phyloP scores from a whole-genome alignment of 495 filamentous ascomycete genomes.

The Aspergillus steynii region DNA sequence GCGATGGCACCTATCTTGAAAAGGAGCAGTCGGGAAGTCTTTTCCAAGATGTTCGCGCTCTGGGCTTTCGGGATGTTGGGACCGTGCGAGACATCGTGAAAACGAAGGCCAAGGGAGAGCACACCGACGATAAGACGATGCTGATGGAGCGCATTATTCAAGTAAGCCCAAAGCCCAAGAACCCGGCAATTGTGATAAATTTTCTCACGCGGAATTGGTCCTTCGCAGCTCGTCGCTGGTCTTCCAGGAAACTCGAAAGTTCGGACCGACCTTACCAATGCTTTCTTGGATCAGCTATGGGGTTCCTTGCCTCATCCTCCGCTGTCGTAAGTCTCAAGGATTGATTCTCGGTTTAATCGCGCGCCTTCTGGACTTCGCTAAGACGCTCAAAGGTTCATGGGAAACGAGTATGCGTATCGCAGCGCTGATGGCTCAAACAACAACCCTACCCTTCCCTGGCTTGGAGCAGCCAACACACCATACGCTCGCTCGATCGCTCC shows the following conservation, averaged over 20 bases:
- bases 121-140: slow-evolving; percentile 74
- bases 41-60: slow-evolving; percentile 60
- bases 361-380: slow-evolving; percentile 6
- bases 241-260: slow-evolving; percentile 63
- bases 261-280: slow-evolving; percentile 64
- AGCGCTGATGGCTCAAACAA: slow-evolving; percentile 72
- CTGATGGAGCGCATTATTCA: slow-evolving; percentile 79
- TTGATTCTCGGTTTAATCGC: neutral
- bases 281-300: slow-evolving; percentile 72
- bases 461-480: slow-evolving; percentile 56
- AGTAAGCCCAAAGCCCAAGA: slow-evolving; percentile 23
- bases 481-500: slow-evolving; percentile 56
- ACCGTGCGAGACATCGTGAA: slow-evolving; percentile 56
- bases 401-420: slow-evolving; percentile 66
- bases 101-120: slow-evolving; percentile 54
- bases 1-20: slow-evolving; percentile 58
- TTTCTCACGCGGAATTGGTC: neutral
- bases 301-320: slow-evolving; percentile 55
- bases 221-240: slow-evolving; percentile 58
- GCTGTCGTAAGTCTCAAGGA: slow-evolving; percentile 41
- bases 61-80: slow-evolving; percentile 59
- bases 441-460: slow-evolving; percentile 56
- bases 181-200: neutral
- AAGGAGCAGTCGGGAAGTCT: slow-evolving; percentile 56
- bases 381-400: slow-evolving; percentile 51